Base-by-base conservation (phyloP, 208 protist genomes). In the Acanthamoeba lenticulata region DNA sequence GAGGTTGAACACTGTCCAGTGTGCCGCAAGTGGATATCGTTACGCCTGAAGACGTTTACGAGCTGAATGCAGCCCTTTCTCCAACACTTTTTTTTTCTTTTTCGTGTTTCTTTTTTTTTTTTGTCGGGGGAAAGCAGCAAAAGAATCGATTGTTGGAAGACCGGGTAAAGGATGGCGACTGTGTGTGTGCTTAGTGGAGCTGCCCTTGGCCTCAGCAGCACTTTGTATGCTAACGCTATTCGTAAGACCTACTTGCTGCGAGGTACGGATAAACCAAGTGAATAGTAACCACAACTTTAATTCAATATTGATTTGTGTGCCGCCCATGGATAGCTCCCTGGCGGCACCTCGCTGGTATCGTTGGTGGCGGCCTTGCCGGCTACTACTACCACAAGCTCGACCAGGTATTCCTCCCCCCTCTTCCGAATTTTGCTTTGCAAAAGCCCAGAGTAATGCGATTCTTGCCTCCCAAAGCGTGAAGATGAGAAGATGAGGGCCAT, bases 321-420 rank as follows among this genome's bases (percentile, higher is more conserved):
- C n/a, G n/a, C n/a, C n/a, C n/a, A n/a, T n/a, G n/a, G n/a, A n/a
- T 55, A 85, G 74, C 38, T 27, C 74, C 74, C 7, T 85, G 74
- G 74, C 74, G 74, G 74, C 74, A 85, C 44, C 74, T 85, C 29
- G 74, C 40, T 36, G 74, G 74, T 29, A 32, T 85, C 42, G 3
- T 85, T 19, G 74, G 74, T 24, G 74, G 74, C 21, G 74, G 74
- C 2, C 1, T 85, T 55, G 2, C 34, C 4, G 74, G 74, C n/a
- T 85, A 85, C 34, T 27, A 29, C 27, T 85, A 85, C 42, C n/a
- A 85, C 74, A 85, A 85, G 42, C 21, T 85, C n/a, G 74, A 85
- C 6, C 38, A 85, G 44, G 74, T 85, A 79, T 17, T 11, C 62
- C 62, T 17, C 62, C 32, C 62, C 62, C 62, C 29, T 29, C 32